These are phyloP conservation scores for Infundibulicybe gibba DNA, from an alignment of 768 basidiomycete genomes.

Conservation along the genomic window DNA sequence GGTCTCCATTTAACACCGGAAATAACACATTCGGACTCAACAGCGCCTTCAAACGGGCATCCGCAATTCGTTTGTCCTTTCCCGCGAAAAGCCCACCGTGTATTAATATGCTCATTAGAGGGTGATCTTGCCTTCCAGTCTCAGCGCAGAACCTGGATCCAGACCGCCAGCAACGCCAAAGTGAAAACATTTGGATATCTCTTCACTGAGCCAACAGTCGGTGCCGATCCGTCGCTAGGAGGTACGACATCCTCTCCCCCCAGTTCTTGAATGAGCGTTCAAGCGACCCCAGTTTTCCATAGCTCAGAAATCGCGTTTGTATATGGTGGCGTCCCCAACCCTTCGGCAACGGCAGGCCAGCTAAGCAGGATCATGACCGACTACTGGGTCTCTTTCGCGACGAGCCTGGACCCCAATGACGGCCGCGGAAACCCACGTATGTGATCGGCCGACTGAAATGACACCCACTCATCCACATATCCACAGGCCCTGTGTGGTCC, in stretches of 20 bases:
- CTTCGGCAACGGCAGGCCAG: conserved; percentile 10
- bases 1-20: conserved; percentile 41
- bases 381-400: conserved; percentile 45
- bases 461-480: background rate
- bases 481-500: conserved; percentile 17
- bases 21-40: conserved; percentile 35
- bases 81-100: background rate
- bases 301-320: conserved; percentile 25
- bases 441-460: background rate
- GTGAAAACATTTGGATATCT: conserved; percentile 38
- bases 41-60: conserved; percentile 26
- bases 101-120: conserved; percentile 10
- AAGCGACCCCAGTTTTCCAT: conserved; percentile 20
- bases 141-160: conserved; percentile 33
- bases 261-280: background rate
- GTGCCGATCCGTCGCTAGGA: conserved; percentile 1
- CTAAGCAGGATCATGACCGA: conserved; percentile 35
- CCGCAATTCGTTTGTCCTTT: conserved; percentile 12
- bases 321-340: conserved; percentile 17
- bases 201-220: conserved; percentile 31
- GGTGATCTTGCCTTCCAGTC: conserved; percentile 37
- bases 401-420: conserved; percentile 40
- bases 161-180: conserved; percentile 31
- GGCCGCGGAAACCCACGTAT: conserved; percentile 30
- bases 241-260: background rate